These are phyloP conservation scores for Hemileia vastatrix DNA, from an alignment of 1,284 basidiomycete species.

Conservation along the genomic window DNA sequence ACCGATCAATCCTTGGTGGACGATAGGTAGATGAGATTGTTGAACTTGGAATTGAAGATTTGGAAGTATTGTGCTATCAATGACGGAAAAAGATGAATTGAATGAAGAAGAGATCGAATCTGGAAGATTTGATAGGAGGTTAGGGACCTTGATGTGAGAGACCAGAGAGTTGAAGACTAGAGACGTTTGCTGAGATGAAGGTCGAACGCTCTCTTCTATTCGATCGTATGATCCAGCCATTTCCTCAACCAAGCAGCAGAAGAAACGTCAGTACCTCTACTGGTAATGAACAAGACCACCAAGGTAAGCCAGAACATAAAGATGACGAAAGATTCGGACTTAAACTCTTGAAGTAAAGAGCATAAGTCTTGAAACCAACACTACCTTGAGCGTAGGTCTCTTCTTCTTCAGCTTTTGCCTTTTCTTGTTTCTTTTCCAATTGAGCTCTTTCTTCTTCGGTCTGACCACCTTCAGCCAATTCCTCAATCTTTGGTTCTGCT, in stretches of 20 bases:
- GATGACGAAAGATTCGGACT: constrained; percentile 25
- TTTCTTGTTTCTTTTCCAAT: too few relatives aligned
- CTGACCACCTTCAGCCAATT: constrained; percentile 31
- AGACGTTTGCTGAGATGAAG: background rate
- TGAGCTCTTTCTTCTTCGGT: constrained; percentile 33
- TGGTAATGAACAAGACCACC: constrained; percentile 32
- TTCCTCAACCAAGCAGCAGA: constrained; percentile 39
- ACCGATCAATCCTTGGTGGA: background rate
- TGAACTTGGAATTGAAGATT: background rate
- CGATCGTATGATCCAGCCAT: constrained; percentile 36
- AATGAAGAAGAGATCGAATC: too few relatives aligned
- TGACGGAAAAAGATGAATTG: too few relatives aligned
- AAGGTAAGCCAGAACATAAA: constrained; percentile 33
- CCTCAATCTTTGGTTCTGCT: constrained; percentile 31
- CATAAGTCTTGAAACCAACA: constrained; percentile 34
- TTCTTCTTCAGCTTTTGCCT: too few relatives aligned
- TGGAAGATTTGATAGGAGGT: too few relatives aligned
- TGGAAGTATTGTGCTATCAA: background rate
- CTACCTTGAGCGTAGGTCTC: constrained; percentile 35
- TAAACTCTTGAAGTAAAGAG: constrained; percentile 35
- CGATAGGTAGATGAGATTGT: background rate
- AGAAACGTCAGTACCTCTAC: constrained; percentile 33
- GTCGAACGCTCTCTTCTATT: background rate
- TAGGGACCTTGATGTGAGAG: too few relatives aligned
- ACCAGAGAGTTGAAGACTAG: background rate